Conservation (phyloP, 805 yeast genomes). For the Zygosaccharomyces gambellarensis region DNA sequence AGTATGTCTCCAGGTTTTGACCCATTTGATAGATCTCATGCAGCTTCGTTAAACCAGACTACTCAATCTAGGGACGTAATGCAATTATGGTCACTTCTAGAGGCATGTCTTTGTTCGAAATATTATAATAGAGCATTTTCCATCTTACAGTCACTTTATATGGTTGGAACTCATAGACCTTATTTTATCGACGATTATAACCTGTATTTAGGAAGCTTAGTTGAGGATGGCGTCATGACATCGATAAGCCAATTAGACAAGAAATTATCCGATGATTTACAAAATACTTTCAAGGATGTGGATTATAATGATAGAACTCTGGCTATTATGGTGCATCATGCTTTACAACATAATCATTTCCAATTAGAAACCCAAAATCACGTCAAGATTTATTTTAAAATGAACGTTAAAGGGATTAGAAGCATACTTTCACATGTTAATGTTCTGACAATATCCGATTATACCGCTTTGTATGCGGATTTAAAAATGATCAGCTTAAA, state of each 20-base stretch:
- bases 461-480: slow-evolving; percentile 36
- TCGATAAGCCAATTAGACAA: slow-evolving; percentile 40
- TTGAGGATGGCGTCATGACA: slow-evolving; percentile 13
- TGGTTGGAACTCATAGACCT: slow-evolving; percentile 39
- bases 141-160: slow-evolving; percentile 57
- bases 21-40: slow-evolving; percentile 28
- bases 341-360: slow-evolving; percentile 22
- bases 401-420: slow-evolving; percentile 17
- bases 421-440: slow-evolving; percentile 26
- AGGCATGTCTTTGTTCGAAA: slow-evolving; percentile 65
- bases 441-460: slow-evolving; percentile 30
- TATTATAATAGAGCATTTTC: slow-evolving; percentile 67
- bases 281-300: slow-evolving; percentile 33
- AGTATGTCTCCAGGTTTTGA: slow-evolving; percentile 23
- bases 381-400: slow-evolving; percentile 19
- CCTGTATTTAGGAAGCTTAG: slow-evolving; percentile 44
- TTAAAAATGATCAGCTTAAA: slow-evolving; percentile 32
- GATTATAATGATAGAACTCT: slow-evolving; percentile 51
- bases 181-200: slow-evolving; percentile 64
- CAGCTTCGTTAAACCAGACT: slow-evolving; percentile 14
- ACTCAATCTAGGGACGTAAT: slow-evolving; percentile 47
- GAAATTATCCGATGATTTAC: slow-evolving; percentile 39
- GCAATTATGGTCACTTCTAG: slow-evolving; percentile 71
- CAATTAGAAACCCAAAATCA: slow-evolving; percentile 9
- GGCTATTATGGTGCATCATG: slow-evolving; percentile 54